Conservation (phyloP, 768 basidiomycete genomes). For the Trametes maxima region DNA sequence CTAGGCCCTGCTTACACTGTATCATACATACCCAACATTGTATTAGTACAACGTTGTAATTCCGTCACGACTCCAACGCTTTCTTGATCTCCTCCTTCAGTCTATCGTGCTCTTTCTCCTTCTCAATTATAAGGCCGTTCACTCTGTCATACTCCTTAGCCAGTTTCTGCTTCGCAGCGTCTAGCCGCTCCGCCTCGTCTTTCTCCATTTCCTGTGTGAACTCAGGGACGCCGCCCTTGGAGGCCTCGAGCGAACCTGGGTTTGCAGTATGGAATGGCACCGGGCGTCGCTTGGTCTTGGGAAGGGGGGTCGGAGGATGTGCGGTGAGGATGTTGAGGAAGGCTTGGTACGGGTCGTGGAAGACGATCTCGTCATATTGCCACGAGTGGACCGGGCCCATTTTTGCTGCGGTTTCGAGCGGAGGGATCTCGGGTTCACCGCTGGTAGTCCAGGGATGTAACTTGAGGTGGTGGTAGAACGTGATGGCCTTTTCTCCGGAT, state of each 20-base stretch:
- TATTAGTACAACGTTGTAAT: slow-evolving; percentile 6
- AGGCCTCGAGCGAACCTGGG: slow-evolving; percentile 60
- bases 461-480: slow-evolving; percentile 91
- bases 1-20: neutral
- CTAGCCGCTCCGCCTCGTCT: slow-evolving; percentile 80
- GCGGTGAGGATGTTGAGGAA: slow-evolving; percentile 80
- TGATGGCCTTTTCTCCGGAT: slow-evolving; percentile 87
- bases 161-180: slow-evolving; percentile 71
- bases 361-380: slow-evolving; percentile 99
- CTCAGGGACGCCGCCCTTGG: slow-evolving; percentile 72
- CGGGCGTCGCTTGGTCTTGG: slow-evolving; percentile 59
- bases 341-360: slow-evolving; percentile 87
- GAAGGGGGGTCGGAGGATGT: slow-evolving; percentile 84
- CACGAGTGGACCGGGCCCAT: slow-evolving; percentile 88
- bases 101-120: slow-evolving; percentile 78
- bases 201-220: slow-evolving; percentile 85
- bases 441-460: slow-evolving; percentile 88
- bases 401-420: slow-evolving; percentile 66
- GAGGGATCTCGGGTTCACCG: slow-evolving; percentile 66
- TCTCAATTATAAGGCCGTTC: slow-evolving; percentile 70
- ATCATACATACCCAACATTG: slow-evolving; percentile 12
- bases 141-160: slow-evolving; percentile 74
- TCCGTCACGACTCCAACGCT: slow-evolving; percentile 5
- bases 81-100: slow-evolving; percentile 57
- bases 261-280: slow-evolving; percentile 70